A percentile compares a stretch with the other conserved stretches of the same genome.
phyloP scores from a whole-genome alignment of 1,139 yeast species.

The Yamadazyma membranifaciens region DNA sequence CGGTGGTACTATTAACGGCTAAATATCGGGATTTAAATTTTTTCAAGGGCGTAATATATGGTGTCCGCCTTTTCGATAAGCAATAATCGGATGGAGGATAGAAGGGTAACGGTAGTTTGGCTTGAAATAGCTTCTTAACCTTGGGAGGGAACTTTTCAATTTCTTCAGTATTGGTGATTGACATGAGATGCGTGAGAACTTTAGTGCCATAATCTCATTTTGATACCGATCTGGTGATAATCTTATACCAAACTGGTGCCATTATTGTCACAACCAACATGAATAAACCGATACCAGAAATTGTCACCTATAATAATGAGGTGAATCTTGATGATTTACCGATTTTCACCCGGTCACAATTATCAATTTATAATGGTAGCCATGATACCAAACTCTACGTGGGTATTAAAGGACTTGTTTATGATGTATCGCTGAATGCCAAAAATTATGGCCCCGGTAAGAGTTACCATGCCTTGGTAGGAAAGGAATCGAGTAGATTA shows the following conservation, averaged over 20 bases:
- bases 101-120: conserved; percentile 65
- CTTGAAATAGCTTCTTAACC: conserved; percentile 64
- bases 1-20: conserved; percentile 14
- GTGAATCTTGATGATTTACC: conserved; percentile 29
- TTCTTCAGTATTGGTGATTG: conserved; percentile 14
- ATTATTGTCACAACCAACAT: too few relatives aligned
- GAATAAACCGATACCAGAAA: conserved; percentile 13
- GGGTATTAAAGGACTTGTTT: conserved; percentile 71
- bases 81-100: conserved; percentile 55
- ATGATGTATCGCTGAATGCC: conserved; percentile 68
- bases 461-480: conserved; percentile 70
- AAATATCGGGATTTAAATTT: conserved; percentile 31
- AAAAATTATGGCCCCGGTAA: conserved; percentile 76
- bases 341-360: conserved; percentile 33
- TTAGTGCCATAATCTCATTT: background rate
- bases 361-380: conserved; percentile 34
- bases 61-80: conserved; percentile 50
- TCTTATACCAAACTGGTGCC: too few relatives aligned
- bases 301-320: conserved; percentile 20
- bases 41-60: conserved; percentile 52
- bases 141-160: conserved; percentile 59
- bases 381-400: conserved; percentile 51
- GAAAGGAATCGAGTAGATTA: conserved; percentile 74
- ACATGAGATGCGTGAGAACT: background rate
- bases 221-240: too few relatives aligned